Conservation (phyloP, 257 asterid genomes). For the Prunella vulgaris region DNA sequence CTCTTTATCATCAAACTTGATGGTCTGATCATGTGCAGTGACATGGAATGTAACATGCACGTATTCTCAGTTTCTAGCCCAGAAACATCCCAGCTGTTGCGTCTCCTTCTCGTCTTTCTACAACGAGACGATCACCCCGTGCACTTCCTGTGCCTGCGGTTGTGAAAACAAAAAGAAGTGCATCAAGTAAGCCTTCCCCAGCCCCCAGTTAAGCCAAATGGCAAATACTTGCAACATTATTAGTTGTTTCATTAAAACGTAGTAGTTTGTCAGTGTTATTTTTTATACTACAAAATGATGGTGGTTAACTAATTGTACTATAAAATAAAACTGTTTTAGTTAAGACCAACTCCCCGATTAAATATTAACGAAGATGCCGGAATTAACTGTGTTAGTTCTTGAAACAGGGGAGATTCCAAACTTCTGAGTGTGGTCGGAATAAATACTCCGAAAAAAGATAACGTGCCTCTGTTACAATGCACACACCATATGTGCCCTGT, state of each 20-base stretch:
- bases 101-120: slow-evolving; percentile 81
- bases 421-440: slow-evolving; percentile 63
- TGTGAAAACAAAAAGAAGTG: slow-evolving; percentile 63
- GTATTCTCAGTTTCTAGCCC: slow-evolving; percentile 66
- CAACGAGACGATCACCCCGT: slow-evolving; percentile 67
- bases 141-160: slow-evolving; percentile 74
- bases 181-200: slow-evolving; percentile 37
- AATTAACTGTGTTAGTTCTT: background rate
- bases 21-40: slow-evolving; percentile 38
- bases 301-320: too few species aligned
- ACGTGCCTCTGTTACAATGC: slow-evolving; percentile 64
- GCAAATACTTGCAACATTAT: too few species aligned
- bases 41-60: slow-evolving; percentile 84
- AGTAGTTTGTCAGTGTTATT: background rate
- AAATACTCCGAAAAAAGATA: slow-evolving; percentile 77
- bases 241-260: too few species aligned
- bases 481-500: slow-evolving; percentile 94
- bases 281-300: background rate
- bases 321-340: background rate
- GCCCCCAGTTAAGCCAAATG: too few species aligned
- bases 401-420: slow-evolving; percentile 67
- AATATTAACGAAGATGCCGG: background rate
- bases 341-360: background rate
- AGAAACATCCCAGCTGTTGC: slow-evolving; percentile 64
- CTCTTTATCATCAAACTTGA: background rate